Conservation (phyloP, 129 eudicot genomes). For the Pittosporum tobira region DNA sequence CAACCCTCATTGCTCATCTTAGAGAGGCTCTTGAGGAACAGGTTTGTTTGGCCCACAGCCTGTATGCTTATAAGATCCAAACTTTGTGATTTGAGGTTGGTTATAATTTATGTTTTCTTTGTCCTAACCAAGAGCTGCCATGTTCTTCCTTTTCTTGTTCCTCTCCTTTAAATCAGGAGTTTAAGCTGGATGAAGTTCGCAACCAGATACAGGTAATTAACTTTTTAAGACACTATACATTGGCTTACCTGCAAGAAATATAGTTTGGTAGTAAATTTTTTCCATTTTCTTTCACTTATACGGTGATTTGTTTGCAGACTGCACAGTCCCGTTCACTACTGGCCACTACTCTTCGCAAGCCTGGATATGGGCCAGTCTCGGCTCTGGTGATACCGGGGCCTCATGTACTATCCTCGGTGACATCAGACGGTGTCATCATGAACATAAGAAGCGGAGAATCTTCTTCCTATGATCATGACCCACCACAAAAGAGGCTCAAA, state of each 20-base stretch:
- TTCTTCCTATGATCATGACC: slow-evolving; percentile 34
- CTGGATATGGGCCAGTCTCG: too few species aligned
- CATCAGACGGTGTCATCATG: slow-evolving; percentile 59
- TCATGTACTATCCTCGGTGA: slow-evolving; percentile 70
- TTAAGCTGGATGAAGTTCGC: slow-evolving; percentile 57
- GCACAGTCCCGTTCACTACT: slow-evolving; percentile 67
- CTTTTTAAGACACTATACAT: not conserved
- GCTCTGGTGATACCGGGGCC: slow-evolving; percentile 53
- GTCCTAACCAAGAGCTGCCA: slow-evolving; percentile 5
- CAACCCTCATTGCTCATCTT: slow-evolving; percentile 53
- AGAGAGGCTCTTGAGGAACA: slow-evolving; percentile 79
- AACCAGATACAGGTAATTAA: slow-evolving; percentile 74
- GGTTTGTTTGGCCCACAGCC: slow-evolving; percentile 30
- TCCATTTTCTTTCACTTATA: too few species aligned
- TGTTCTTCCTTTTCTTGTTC: slow-evolving; percentile 18
- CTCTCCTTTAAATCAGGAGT: slow-evolving; percentile 38
- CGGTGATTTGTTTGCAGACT: slow-evolving; percentile 34
- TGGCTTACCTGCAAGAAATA: slow-evolving; percentile 2
- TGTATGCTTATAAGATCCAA: not conserved
- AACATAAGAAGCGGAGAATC: slow-evolving; percentile 40
- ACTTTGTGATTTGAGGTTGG: not conserved
- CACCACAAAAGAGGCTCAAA: slow-evolving; percentile 50
- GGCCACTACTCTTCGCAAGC: slow-evolving; percentile 47
- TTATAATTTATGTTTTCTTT: not conserved
- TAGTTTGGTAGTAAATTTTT: not conserved